These are phyloP conservation scores for Carallia brachiata DNA, from an alignment of 345 rosid genomes.

Conservation along the genomic window DNA sequence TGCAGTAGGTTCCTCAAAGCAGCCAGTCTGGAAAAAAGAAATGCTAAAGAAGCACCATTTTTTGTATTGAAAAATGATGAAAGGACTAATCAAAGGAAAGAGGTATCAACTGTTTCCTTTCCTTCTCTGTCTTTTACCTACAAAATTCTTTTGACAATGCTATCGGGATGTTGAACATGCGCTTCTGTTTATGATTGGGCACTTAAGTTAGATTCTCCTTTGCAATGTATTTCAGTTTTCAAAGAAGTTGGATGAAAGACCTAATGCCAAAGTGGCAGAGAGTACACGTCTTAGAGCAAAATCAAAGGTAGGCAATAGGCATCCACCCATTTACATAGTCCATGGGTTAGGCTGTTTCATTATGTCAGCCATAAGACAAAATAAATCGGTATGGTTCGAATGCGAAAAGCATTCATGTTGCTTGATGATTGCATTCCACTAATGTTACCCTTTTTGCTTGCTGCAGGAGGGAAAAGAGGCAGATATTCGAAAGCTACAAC, in stretches of 20 bases:
- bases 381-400: not conserved
- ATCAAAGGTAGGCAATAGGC: slow-evolving; percentile 48
- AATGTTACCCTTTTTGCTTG: slow-evolving; percentile 7
- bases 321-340: not conserved
- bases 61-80: slow-evolving; percentile 39
- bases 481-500: slow-evolving; percentile 39
- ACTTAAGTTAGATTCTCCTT: not conserved
- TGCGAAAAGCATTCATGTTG: not conserved
- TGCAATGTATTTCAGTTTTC: slow-evolving; percentile 31
- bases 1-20: slow-evolving; percentile 37
- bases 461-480: slow-evolving; percentile 44
- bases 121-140: not conserved
- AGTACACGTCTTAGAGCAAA: slow-evolving; percentile 32
- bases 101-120: slow-evolving; percentile 32
- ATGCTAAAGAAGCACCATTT: slow-evolving; percentile 46
- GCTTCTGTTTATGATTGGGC: not conserved
- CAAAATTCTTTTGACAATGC: not conserved
- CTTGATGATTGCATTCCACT: not conserved
- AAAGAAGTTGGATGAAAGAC: slow-evolving; percentile 41
- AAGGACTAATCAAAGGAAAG: slow-evolving; percentile 36
- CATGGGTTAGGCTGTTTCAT: not conserved
- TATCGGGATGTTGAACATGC: slow-evolving; percentile 6
- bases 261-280: slow-evolving; percentile 33
- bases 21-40: slow-evolving; percentile 38
- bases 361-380: not conserved